Conservation (phyloP, 2,329 filamentous ascomycete genomes). For the Xylaria sp. region DNA sequence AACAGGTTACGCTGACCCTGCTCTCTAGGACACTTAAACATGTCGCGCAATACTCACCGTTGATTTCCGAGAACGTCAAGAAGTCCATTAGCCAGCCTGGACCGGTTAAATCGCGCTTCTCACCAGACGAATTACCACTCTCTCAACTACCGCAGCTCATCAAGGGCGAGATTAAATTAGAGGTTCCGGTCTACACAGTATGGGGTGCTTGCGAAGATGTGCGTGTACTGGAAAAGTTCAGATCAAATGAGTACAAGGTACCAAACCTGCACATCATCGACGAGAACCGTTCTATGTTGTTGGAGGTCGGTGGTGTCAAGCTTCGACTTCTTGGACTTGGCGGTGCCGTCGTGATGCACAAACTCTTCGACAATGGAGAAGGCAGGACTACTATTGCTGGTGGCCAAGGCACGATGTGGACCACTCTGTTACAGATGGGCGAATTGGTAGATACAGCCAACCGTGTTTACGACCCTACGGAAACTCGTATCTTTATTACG, state of each 20-base stretch:
- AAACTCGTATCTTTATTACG: constrained; percentile 95
- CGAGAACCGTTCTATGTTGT: constrained; percentile 92
- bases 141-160: constrained; percentile 93
- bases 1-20: constrained; percentile 14
- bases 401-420: constrained; percentile 99
- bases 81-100: constrained; percentile 74
- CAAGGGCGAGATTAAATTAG: constrained; percentile 86
- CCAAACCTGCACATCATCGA: constrained; percentile 98
- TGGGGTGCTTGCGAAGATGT: constrained; percentile 99
- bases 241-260: constrained; percentile 97
- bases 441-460: constrained; percentile 98
- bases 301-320: constrained; percentile 96
- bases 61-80: constrained; percentile 82
- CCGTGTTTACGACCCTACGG: constrained; percentile 96
- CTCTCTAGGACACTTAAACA: constrained; percentile 86
- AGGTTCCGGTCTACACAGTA: constrained; percentile 97
- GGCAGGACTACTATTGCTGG: constrained; percentile 97
- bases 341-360: constrained; percentile 99
- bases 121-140: constrained; percentile 82
- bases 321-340: constrained; percentile 91
- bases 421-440: constrained; percentile 95
- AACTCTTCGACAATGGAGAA: constrained; percentile 98
- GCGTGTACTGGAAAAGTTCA: constrained; percentile 94
- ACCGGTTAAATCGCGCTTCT: constrained; percentile 86
- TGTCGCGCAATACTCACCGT: constrained; percentile 96